phyloP scores from a whole-genome alignment of 1,284 basidiomycete genomes.

The Ustilago vetiveriae region DNA sequence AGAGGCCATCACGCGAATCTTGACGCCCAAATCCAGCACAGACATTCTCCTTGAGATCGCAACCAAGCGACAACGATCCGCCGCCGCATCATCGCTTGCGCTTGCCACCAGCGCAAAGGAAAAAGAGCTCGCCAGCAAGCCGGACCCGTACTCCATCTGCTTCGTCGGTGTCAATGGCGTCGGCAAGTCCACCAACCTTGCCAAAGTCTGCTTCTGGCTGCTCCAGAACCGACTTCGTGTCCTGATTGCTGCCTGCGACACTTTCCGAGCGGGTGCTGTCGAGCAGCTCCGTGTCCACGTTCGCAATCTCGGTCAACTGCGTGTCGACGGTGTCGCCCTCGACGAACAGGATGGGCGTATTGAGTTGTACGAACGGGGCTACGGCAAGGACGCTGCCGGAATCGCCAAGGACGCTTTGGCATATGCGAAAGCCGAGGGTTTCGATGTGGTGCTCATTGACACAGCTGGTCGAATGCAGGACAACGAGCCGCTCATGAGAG shows the following conservation, averaged over 20 bases:
- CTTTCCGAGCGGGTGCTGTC: slow-evolving; percentile 96
- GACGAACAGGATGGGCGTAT: slow-evolving; percentile 76
- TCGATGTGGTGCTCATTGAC: slow-evolving; percentile 66
- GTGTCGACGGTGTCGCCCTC: slow-evolving; percentile 54
- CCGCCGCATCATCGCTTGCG: slow-evolving; percentile 43
- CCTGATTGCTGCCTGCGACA: slow-evolving; percentile 97
- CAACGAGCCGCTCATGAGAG: slow-evolving; percentile 67
- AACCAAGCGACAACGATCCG: slow-evolving; percentile 68
- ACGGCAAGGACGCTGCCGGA: slow-evolving; percentile 97
- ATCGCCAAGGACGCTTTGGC: slow-evolving; percentile 93
- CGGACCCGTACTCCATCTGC: slow-evolving; percentile 88
- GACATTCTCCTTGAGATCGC: slow-evolving; percentile 82
- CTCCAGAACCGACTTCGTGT: slow-evolving; percentile 93
- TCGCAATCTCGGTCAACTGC: slow-evolving; percentile 86
- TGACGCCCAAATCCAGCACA: slow-evolving; percentile 95
- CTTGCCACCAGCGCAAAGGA: slow-evolving; percentile 65
- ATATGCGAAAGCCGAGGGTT: slow-evolving; percentile 58
- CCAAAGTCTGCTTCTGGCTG: slow-evolving; percentile 99
- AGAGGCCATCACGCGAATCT: slow-evolving; percentile 86
- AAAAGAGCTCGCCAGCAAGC: slow-evolving; percentile 69
- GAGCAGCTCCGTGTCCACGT: slow-evolving; percentile 98
- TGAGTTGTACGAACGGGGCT: slow-evolving; percentile 94
- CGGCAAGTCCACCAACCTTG: slow-evolving; percentile 96
- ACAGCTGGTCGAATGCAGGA: slow-evolving; percentile 67
- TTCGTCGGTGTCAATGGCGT: slow-evolving; percentile 99